Conservation (phyloP, 2,329 filamentous ascomycete genomes). For the Trichophyton rubrum region DNA sequence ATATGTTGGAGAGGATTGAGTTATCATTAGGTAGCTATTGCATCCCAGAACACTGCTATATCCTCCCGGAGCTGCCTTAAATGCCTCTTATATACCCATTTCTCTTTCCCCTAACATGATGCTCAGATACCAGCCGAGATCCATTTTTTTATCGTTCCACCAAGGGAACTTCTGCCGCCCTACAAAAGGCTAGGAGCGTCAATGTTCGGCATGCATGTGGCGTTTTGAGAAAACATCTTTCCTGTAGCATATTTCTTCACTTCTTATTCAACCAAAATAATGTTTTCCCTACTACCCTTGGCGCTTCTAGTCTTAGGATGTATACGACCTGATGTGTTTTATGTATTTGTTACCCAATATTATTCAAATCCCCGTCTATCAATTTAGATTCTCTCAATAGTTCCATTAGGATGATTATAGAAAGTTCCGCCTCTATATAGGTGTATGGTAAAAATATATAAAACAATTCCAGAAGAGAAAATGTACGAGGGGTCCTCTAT, state of each 20-base stretch:
- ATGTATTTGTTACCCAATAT: not conserved
- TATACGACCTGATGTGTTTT: not conserved
- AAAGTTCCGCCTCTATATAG: not conserved
- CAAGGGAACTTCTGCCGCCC: not conserved
- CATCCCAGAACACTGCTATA: not conserved
- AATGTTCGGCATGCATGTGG: not conserved
- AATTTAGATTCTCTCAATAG: not conserved
- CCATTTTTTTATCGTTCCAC: not conserved
- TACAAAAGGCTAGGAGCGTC: not conserved
- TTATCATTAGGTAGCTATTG: not conserved
- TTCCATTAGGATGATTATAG: not conserved
- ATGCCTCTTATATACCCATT: not conserved
- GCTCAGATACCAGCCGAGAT: not conserved
- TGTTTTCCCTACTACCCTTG: not conserved
- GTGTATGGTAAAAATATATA: not conserved
- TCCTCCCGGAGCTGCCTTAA: not conserved
- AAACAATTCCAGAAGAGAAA: not conserved
- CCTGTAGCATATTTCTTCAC: not conserved
- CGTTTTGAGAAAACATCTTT: not conserved
- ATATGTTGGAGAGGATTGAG: slow-evolving; percentile 62
- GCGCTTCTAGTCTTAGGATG: not conserved
- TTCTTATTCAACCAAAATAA: not conserved
- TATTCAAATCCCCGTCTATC: not conserved
- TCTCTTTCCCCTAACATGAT: not conserved
- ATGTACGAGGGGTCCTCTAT: not conserved